Evolutionary conservation across 495 filamentous ascomycete species (phyloP), one percentile per base, ranked within the genome.

Genomic region (Trichoderma virens): DNA sequence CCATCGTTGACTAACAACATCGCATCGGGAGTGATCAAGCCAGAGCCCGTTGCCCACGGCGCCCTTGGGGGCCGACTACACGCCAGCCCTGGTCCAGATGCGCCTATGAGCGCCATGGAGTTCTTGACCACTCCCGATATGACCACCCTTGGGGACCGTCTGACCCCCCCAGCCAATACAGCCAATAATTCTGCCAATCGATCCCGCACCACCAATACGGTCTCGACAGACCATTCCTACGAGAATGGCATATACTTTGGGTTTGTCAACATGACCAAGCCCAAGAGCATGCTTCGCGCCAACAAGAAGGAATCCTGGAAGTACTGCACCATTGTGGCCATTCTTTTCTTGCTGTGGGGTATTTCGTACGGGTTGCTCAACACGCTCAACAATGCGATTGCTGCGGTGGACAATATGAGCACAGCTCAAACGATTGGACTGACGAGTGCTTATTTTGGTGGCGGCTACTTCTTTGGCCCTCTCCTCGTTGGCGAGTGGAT

Each of bases 331-430:
- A 73, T 89, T 31, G 87, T 90, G 61, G 90, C 88, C 14, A 82
- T 90, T 51, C 76, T 94, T 0, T 93, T 92, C 73, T 87, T 94
- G 67, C 74, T 93, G 1, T 92, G 88, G 90, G 90, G 90, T 0
- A 90, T 93, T 65, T 86, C 88, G 0, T 92, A 93, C 70, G 89
- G 90, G 4, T 80, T 94, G 35, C 80, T 93, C 18, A 87, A 90
- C 66, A 85, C 86, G 0, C 54, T 65, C 67, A 93, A 94, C 69
- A 74, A 77, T 62, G 79, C 62, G 66, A 88, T 82, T 30, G 72
- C 76, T 25, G 60, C 65, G 27, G 72, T 85, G 8, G 74, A 77
- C 6, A 31, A 68, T 23, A 71, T 78, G 67, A 75, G 68, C 31
- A 65, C 67, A 4, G 69, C 73, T 31, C 72, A 80, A 64, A 75